Evolutionary conservation across 176 grass and related monocot species (phyloP).

Genomic region (Raddia guianensis): DNA sequence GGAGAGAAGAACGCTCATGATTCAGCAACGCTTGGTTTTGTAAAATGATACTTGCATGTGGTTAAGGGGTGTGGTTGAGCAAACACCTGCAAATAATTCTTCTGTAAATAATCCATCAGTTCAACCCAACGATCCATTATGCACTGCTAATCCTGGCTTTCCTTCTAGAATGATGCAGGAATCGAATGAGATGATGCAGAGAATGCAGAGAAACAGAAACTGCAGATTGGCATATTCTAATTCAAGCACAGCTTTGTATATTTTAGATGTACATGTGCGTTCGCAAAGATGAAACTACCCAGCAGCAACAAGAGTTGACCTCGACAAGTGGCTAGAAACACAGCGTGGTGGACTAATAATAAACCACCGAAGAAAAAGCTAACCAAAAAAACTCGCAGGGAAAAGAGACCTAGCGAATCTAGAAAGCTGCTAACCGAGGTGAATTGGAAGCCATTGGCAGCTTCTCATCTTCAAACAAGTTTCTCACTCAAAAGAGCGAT

Average conservation of each 20-base stretch:
- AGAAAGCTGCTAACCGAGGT: conserved; percentile 35
- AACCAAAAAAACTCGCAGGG: neutral
- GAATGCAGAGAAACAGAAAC: conserved; percentile 6
- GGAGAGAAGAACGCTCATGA: neutral
- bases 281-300: conserved; percentile 10
- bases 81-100: conserved; percentile 34
- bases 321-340: conserved; percentile 2
- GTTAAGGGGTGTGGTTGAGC: conserved; percentile 12
- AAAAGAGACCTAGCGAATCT: neutral
- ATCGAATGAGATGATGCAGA: conserved; percentile 3
- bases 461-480: conserved; percentile 64
- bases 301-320: conserved; percentile 40
- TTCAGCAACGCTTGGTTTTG: conserved; percentile 4
- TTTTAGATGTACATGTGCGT: conserved; percentile 21
- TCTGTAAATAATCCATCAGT: neutral
- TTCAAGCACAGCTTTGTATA: neutral
- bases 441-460: conserved; percentile 61
- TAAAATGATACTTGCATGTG: conserved; percentile 42
- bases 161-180: conserved; percentile 28
- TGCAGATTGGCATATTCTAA: conserved; percentile 27
- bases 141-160: neutral
- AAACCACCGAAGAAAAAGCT: conserved; percentile 10
- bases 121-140: conserved; percentile 20
- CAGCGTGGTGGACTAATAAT: conserved; percentile 31
- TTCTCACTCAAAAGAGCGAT: conserved; percentile 21